Evolutionary conservation across 1,284 basidiomycete genomes (phyloP).

Genomic region (Papiliotrema terrestris): DNA sequence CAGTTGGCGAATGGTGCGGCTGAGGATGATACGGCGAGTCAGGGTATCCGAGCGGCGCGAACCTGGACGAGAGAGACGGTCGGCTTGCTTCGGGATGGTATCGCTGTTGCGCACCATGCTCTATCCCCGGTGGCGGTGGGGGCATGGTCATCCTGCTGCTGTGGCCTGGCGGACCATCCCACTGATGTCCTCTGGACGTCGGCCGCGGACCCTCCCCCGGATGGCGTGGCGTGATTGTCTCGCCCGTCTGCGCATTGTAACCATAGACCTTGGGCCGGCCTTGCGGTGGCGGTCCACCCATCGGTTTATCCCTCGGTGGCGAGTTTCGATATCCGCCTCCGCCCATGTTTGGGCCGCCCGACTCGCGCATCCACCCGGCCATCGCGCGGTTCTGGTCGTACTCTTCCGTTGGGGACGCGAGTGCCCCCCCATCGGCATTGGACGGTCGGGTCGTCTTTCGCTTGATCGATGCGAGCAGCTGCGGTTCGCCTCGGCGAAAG

Average conservation of each 20-base stretch:
- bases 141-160: background rate
- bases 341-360: background rate
- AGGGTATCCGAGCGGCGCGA: slow-evolving; percentile 9
- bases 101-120: background rate
- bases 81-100: background rate
- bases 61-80: slow-evolving; percentile 10
- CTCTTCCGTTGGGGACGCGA: slow-evolving; percentile 28
- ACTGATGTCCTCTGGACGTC: background rate
- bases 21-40: slow-evolving; percentile 27
- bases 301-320: background rate
- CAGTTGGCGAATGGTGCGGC: slow-evolving; percentile 12
- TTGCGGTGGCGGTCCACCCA: background rate
- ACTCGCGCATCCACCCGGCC: slow-evolving; percentile 34
- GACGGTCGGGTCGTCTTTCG: slow-evolving; percentile 38
- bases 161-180: too few species aligned
- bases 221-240: too few species aligned
- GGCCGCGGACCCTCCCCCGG: background rate
- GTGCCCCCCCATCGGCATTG: slow-evolving; percentile 12
- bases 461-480: slow-evolving; percentile 47
- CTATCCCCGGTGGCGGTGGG: background rate
- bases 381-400: slow-evolving; percentile 10
- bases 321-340: background rate
- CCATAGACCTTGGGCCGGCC: background rate
- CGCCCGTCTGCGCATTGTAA: background rate
- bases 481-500: slow-evolving; percentile 48